phyloP scores from a whole-genome alignment of 768 basidiomycete genomes.

The Hemileccinum rubropunctum region DNA sequence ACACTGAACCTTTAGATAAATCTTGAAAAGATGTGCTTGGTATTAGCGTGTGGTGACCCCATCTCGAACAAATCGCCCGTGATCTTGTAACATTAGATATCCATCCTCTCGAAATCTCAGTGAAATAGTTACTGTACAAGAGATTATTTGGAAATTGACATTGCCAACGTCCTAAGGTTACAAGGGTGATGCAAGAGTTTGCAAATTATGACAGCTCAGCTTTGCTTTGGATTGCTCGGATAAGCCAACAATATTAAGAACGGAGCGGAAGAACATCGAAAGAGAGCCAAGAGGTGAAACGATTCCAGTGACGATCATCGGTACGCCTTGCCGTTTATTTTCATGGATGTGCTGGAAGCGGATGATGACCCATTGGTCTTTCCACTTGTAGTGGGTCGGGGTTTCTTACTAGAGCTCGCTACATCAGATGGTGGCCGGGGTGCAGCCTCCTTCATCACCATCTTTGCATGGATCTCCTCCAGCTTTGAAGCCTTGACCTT shows the following conservation, averaged over 20 bases:
- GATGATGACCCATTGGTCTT: slow-evolving; percentile 55
- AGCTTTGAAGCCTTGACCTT: slow-evolving; percentile 92
- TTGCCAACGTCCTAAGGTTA: slow-evolving; percentile 22
- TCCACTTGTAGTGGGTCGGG: slow-evolving; percentile 45
- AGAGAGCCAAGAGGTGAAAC: slow-evolving; percentile 17
- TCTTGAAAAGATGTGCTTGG: slow-evolving; percentile 11
- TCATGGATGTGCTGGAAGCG: slow-evolving; percentile 41
- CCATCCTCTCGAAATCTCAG: slow-evolving; percentile 7
- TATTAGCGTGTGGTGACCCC: not conserved
- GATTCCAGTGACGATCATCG: slow-evolving; percentile 40
- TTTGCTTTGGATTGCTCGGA: slow-evolving; percentile 24
- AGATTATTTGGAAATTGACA: slow-evolving; percentile 14
- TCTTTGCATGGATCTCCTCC: slow-evolving; percentile 94
- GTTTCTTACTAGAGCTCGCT: slow-evolving; percentile 52
- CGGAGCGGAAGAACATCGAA: slow-evolving; percentile 17
- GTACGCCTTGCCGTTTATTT: slow-evolving; percentile 60
- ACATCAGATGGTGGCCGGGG: slow-evolving; percentile 55
- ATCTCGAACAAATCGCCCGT: slow-evolving; percentile 8
- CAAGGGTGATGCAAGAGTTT: slow-evolving; percentile 16
- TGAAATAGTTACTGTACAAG: slow-evolving; percentile 9
- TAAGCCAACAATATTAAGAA: slow-evolving; percentile 22
- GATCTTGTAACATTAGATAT: slow-evolving; percentile 23
- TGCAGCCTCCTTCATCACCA: slow-evolving; percentile 84
- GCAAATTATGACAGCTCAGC: slow-evolving; percentile 27
- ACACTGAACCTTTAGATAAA: slow-evolving; percentile 1